These are phyloP conservation scores for Acanthamoeba quina DNA, from an alignment of 208 protist species.

Conservation along the genomic window DNA sequence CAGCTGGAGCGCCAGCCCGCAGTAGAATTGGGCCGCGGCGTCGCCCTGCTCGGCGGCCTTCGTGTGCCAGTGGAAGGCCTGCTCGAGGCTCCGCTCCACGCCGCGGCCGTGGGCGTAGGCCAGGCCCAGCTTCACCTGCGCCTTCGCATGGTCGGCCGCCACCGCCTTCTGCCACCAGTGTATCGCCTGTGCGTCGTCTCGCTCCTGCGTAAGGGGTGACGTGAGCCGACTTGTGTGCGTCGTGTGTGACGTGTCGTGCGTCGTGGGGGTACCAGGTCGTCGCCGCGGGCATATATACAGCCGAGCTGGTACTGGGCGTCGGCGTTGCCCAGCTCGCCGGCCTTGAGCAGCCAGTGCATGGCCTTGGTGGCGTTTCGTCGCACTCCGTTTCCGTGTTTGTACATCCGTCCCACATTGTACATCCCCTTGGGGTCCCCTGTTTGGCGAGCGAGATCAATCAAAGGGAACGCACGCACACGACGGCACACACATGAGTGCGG, in stretches of 20 bases:
- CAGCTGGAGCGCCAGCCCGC: slow-evolving; percentile 6
- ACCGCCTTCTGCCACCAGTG: slow-evolving; percentile 49
- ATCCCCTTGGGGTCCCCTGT: slow-evolving; percentile 14
- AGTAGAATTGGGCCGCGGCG: slow-evolving; percentile 56
- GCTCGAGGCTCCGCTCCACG: background rate
- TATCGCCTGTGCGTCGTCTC: slow-evolving; percentile 24
- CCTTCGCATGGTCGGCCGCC: slow-evolving; percentile 24
- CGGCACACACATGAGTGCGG: background rate
- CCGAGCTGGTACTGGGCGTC: slow-evolving; percentile 31
- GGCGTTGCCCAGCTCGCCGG: slow-evolving; percentile 66
- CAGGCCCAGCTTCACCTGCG: slow-evolving; percentile 10
- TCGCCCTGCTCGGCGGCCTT: slow-evolving; percentile 46
- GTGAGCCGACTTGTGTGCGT: background rate
- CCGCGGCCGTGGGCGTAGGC: slow-evolving; percentile 24
- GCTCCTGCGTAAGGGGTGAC: background rate
- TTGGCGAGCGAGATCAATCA: background rate
- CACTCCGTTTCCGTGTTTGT: slow-evolving; percentile 46
- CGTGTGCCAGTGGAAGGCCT: slow-evolving; percentile 48
- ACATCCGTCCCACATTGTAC: slow-evolving; percentile 56
- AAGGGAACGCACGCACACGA: background rate
- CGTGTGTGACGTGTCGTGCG: background rate
- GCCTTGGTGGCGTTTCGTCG: slow-evolving; percentile 33
- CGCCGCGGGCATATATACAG: background rate
- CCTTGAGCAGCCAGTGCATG: slow-evolving; percentile 34
- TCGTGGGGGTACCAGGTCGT: slow-evolving; percentile 9